These are phyloP conservation scores for Mycena capillaripes DNA, from an alignment of 768 basidiomycete genomes.

Conservation along the genomic window DNA sequence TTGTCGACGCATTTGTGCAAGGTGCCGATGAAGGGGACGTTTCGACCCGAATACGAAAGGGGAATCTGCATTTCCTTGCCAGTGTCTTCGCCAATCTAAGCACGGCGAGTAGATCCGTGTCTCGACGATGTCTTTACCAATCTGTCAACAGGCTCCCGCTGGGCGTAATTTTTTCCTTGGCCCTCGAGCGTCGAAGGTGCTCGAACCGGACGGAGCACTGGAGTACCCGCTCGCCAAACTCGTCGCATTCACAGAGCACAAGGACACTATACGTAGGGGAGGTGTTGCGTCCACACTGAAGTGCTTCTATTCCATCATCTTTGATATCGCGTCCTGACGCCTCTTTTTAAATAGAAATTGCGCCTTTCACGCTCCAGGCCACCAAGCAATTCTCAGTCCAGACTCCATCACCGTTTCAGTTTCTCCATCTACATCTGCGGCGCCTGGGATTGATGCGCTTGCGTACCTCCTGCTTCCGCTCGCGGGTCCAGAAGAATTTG, in stretches of 20 bases:
- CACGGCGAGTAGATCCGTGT: constrained; percentile 65
- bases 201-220: constrained; percentile 57
- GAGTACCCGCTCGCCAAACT: constrained; percentile 91
- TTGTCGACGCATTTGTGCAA: constrained; percentile 92
- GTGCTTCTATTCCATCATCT: constrained; percentile 44
- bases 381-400: constrained; percentile 77
- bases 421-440: constrained; percentile 67
- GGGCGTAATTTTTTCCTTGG: constrained; percentile 88
- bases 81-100: constrained; percentile 95
- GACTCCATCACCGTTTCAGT: constrained; percentile 71
- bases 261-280: constrained; percentile 86
- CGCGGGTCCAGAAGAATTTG: constrained; percentile 95
- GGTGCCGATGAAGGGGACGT: constrained; percentile 70
- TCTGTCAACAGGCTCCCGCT: constrained; percentile 67
- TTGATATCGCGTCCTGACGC: constrained; percentile 28
- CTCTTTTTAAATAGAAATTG: constrained; percentile 84
- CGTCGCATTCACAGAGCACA: constrained; percentile 90
- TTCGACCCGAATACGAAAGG: constrained; percentile 73
- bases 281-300: constrained; percentile 92
- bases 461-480: constrained; percentile 91
- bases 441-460: constrained; percentile 87
- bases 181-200: constrained; percentile 67
- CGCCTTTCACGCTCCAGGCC: constrained; percentile 75
- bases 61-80: constrained; percentile 90
- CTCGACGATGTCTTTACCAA: background rate